Evolutionary conservation across 441 rosid genomes (phyloP), one percentile per base, ranked within the genome.

Genomic region (Manihot esculenta): DNA sequence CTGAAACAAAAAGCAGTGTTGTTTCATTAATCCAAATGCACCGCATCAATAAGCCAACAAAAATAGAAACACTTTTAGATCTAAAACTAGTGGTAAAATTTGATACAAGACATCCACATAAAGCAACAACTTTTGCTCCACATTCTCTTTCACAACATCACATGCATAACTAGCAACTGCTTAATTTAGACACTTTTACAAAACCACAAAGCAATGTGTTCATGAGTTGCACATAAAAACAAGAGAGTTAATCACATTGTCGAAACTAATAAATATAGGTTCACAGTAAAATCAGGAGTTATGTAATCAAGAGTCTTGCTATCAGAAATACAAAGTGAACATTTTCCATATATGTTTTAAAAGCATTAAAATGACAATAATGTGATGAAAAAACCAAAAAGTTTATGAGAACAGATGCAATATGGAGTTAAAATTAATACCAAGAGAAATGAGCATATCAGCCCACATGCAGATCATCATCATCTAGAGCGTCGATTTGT

Each of bases 401-500:
- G 23, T 15, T 21, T 0, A 50, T 33, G 56, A 27, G 42, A 45
- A 53, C n/a, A n/a, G n/a, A 68, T 30, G n/a, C 13, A 57, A 41
- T 14, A 38, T 13, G 35, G 69, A 50, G 14, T 70, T 60, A 13
- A 11, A 10, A 15, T 27, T 73, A 38, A 38, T 38, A 69, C 74
- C 54, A 20, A 18, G 66, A 45, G 26, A 59, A n/a, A 5, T 45
- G 5, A 24, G 63, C 62, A 70, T 48, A 62, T 87, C 83, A 87
- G 67, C 69, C 73, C 70, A 69, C 63, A 20, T 79, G 71, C 59
- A 49, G 10, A 11, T 78, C 84, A 61, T 85, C 86, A 10, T 87
- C 84, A 75, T 89, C 91, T 3, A 88, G 73, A 45, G 77, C 64
- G 50, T 82, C 83, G 15, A 84, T 66, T 76, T 69, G 73, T 27